Evolutionary conservation across 306 rosid species (phyloP), one percentile per base, ranked within the genome.

Genomic region (Castanea sativa): DNA sequence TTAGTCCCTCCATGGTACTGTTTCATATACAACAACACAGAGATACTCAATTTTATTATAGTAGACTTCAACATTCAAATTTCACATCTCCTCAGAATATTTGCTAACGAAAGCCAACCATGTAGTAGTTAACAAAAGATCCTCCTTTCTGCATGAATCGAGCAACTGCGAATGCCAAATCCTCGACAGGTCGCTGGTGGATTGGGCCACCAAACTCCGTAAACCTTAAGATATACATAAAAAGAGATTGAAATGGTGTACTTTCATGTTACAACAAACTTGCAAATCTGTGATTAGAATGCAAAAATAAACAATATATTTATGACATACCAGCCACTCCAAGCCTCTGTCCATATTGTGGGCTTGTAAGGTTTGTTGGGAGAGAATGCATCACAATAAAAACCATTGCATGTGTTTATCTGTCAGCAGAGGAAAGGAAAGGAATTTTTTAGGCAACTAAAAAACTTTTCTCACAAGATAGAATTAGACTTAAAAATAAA

Each of bases 1-100:
- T 96, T 96, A 60, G 99, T 96, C 82, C 99, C 99, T 19, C 99
- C 99, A 71, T 96, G 99, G 85, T 93, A 96, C 99, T 96, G 76
- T 83, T 63, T 64, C 55, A 71, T 11, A 9, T 2, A 67, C 8
- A 38, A 41, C 12, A 41, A 56, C 75, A 63, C 30, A 55, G 18
- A 51, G 76, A 79, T 18, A 79, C 63, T 76, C 41, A n/a, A 88
- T 65, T 68, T 74, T 75, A 75, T 27, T 56, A 65, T 56, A 76
- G 58, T 63, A 57, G 69, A 23, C 70, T 68, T 57, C 32, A 58
- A 67, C 70, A 53, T 73, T 51, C 41, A 80, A 49, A 80, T 57
- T 30, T 83, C 76, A 64, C 30, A 56, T 76, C 27, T 61, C 68
- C 56, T 78, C 56, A 61, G 73, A 84, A 73, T 29, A 57, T 32